These are phyloP conservation scores for Neofusicoccum sp. DNA, from an alignment of 2,329 filamentous ascomycete species.

Conservation along the genomic window DNA sequence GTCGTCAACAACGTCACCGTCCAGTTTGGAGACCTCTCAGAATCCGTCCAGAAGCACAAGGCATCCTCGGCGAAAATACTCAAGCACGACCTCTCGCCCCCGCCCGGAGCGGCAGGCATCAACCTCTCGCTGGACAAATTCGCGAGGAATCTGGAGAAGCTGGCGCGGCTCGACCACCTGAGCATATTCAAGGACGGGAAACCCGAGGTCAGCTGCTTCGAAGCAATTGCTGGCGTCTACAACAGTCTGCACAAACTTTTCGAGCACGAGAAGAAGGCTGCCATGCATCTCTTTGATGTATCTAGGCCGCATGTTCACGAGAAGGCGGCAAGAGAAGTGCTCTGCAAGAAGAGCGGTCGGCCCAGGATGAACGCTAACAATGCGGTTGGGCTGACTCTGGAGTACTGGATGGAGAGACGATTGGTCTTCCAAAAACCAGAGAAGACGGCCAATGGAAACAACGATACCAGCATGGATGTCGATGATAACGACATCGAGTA, in stretches of 20 bases:
- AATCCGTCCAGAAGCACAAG: conserved; percentile 10
- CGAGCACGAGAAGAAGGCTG: conserved; percentile 62
- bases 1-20: conserved; percentile 10
- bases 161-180: conserved; percentile 69
- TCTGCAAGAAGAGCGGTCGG: conserved; percentile 68
- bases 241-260: conserved; percentile 68
- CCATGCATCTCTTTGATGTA: conserved; percentile 30
- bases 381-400: conserved; percentile 66
- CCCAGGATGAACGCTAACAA: conserved; percentile 69
- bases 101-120: conserved; percentile 60
- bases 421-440: conserved; percentile 32
- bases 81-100: conserved; percentile 61
- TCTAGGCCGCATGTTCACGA: conserved; percentile 44
- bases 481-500: conserved; percentile 40
- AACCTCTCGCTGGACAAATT: conserved; percentile 71
- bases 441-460: conserved; percentile 30
- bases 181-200: conserved; percentile 42
- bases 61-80: conserved; percentile 46
- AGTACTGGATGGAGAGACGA: conserved; percentile 72
- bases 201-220: conserved; percentile 70
- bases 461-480: conserved; percentile 30
- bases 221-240: conserved; percentile 72
- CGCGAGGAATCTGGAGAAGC: conserved; percentile 66
- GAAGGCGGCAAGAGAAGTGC: conserved; percentile 56
- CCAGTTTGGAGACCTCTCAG: conserved; percentile 22